Evolutionary conservation across 768 basidiomycete species (phyloP).

Genomic region (Calocera viscosa): DNA sequence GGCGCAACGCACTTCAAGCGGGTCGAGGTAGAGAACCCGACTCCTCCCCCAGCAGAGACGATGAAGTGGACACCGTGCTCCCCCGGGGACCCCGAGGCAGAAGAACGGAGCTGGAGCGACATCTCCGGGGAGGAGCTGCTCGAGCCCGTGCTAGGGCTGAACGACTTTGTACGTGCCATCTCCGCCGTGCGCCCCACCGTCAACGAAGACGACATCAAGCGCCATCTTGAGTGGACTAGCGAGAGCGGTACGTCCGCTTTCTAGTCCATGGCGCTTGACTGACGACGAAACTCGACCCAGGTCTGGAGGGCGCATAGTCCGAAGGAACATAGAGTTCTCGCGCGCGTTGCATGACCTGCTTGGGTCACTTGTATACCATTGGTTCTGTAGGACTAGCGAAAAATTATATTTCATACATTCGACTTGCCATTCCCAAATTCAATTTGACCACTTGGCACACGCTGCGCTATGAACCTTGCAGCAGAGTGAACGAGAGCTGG

Average conservation of each 20-base stretch:
- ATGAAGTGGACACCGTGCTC: constrained; percentile 90
- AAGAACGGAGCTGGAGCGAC: constrained; percentile 82
- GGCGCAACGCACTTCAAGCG: constrained; percentile 89
- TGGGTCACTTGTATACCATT: too few relatives aligned
- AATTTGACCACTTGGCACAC: too few relatives aligned
- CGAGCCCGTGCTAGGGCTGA: constrained; percentile 70
- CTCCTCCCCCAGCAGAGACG: constrained; percentile 22
- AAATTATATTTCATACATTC: too few relatives aligned
- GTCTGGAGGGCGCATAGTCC: too few relatives aligned
- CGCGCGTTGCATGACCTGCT: too few relatives aligned
- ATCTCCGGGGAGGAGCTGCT: constrained; percentile 75
- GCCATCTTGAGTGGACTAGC: constrained; percentile 71
- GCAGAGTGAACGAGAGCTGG: too few relatives aligned
- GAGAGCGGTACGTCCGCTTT: constrained; percentile 47
- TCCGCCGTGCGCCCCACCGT: constrained; percentile 77
- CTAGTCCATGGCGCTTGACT: too few relatives aligned
- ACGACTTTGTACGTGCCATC: constrained; percentile 73
- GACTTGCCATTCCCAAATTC: too few relatives aligned
- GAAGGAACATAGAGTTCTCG: too few relatives aligned
- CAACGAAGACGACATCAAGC: constrained; percentile 71
- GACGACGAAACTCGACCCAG: too few relatives aligned
- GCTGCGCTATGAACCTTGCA: too few relatives aligned
- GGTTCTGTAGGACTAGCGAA: too few relatives aligned
- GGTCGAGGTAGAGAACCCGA: constrained; percentile 28
- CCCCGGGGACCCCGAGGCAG: constrained; percentile 73